Conservation (phyloP, 257 asterid species). For the Cinchona pubescens region DNA sequence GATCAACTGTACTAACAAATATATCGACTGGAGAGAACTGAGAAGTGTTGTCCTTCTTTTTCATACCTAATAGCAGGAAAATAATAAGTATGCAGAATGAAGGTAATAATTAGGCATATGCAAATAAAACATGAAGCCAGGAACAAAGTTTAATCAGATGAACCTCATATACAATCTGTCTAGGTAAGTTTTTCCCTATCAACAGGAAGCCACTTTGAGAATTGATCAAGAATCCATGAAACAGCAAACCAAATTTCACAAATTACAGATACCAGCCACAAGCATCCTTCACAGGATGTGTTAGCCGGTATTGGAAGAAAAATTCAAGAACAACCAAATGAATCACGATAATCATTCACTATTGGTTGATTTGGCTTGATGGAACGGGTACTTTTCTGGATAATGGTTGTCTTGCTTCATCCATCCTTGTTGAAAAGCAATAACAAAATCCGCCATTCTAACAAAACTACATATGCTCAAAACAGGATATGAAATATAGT, state of each 20-base stretch:
- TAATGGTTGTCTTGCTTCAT: conserved; percentile 34
- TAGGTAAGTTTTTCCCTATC: conserved; percentile 35
- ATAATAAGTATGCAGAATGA: background rate
- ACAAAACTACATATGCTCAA: background rate
- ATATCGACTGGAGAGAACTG: conserved; percentile 92
- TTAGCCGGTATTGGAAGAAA: conserved; percentile 32
- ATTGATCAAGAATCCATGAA: conserved; percentile 43
- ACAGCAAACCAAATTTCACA: conserved; percentile 44
- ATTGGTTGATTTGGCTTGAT: conserved; percentile 33
- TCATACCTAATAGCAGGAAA: conserved; percentile 67
- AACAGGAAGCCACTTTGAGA: conserved; percentile 40
- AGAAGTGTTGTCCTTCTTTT: conserved; percentile 75
- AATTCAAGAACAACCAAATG: conserved; percentile 32
- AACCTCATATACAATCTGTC: conserved; percentile 39
- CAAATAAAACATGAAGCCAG: background rate
- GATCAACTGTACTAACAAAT: conserved; percentile 98
- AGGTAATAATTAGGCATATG: background rate
- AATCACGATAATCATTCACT: conserved; percentile 30
- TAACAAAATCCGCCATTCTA: background rate
- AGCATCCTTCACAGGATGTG: conserved; percentile 31
- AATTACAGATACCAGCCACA: conserved; percentile 35
- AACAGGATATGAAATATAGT: background rate
- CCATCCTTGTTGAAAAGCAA: conserved; percentile 22
- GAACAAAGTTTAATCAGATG: background rate
- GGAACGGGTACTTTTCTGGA: conserved; percentile 34